A percentile compares a stretch with the other conserved stretches of the same genome.
These are phyloP conservation scores for Lentinula guzmanii DNA, from an alignment of 768 basidiomycete species.

Conservation along the genomic window DNA sequence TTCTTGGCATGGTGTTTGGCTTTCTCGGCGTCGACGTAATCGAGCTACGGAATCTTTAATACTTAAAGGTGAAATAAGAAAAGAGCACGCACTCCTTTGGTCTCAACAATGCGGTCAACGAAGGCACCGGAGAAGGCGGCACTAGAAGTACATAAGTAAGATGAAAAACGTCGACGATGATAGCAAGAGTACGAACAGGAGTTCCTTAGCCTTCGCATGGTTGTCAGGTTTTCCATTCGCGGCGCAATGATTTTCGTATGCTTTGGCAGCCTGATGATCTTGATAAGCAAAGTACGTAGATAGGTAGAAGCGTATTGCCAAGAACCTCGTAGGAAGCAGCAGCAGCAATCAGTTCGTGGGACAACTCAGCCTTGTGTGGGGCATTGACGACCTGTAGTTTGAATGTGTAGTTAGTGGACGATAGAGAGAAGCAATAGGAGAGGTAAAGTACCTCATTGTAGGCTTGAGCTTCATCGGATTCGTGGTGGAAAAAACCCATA, in stretches of 20 bases:
- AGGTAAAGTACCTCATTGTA: conserved; percentile 10
- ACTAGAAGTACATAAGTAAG: not conserved
- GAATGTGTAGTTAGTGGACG: not conserved
- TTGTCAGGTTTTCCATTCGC: conserved; percentile 33
- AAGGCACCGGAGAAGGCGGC: conserved; percentile 38
- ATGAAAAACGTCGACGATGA: not conserved
- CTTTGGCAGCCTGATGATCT: conserved; percentile 35
- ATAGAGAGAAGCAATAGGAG: not conserved
- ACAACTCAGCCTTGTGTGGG: conserved; percentile 41
- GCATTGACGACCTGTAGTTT: conserved; percentile 26
- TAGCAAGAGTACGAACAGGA: conserved; percentile 14
- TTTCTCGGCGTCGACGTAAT: not conserved
- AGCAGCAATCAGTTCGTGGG: conserved; percentile 50
- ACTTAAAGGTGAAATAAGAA: too few species aligned
- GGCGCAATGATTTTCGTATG: conserved; percentile 39
- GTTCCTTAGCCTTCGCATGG: conserved; percentile 45
- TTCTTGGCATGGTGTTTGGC: not conserved
- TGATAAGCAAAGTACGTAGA: not conserved
- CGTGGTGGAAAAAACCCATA: conserved; percentile 13
- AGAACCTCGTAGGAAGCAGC: conserved; percentile 47
- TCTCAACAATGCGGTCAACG: conserved; percentile 29
- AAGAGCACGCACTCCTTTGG: conserved; percentile 37
- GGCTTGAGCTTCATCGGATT: conserved; percentile 15
- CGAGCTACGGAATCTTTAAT: not conserved
- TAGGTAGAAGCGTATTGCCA: not conserved